Evolutionary conservation across 352 stramenopile genomes (phyloP).

Genomic region (Globisporangium ultimum): DNA sequence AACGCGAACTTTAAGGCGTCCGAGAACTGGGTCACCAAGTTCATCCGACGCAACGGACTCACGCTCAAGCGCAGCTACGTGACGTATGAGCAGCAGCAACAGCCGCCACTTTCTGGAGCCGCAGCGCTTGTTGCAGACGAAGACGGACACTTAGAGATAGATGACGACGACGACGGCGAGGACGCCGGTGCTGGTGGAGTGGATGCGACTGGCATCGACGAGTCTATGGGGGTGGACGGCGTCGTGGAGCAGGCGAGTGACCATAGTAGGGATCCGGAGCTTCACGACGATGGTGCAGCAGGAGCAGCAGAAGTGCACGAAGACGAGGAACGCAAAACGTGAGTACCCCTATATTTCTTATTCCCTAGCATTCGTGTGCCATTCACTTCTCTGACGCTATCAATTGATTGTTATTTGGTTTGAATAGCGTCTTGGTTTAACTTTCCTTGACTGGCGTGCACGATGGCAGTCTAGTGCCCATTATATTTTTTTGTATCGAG

Average conservation of each 20-base stretch:
- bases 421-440: background rate
- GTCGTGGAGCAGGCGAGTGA: background rate
- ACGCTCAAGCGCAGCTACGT: slow-evolving; percentile 78
- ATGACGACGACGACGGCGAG: slow-evolving; percentile 8
- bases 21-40: slow-evolving; percentile 84
- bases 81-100: slow-evolving; percentile 51
- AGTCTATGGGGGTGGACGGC: background rate
- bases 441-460: background rate
- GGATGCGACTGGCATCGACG: background rate
- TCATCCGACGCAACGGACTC: slow-evolving; percentile 73
- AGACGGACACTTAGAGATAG: slow-evolving; percentile 9
- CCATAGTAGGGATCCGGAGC: background rate
- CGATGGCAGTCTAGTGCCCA: background rate
- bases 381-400: background rate
- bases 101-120: slow-evolving; percentile 13
- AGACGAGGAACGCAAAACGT: slow-evolving; percentile 15
- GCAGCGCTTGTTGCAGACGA: background rate
- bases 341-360: background rate
- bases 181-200: background rate
- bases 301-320: background rate
- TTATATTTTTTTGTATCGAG: no score
- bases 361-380: background rate
- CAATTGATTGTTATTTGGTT: background rate
- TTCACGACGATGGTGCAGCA: background rate
- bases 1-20: slow-evolving; percentile 71